Base-by-base conservation (phyloP, 495 filamentous ascomycete species). In the Penicillium dipodomyicola region DNA sequence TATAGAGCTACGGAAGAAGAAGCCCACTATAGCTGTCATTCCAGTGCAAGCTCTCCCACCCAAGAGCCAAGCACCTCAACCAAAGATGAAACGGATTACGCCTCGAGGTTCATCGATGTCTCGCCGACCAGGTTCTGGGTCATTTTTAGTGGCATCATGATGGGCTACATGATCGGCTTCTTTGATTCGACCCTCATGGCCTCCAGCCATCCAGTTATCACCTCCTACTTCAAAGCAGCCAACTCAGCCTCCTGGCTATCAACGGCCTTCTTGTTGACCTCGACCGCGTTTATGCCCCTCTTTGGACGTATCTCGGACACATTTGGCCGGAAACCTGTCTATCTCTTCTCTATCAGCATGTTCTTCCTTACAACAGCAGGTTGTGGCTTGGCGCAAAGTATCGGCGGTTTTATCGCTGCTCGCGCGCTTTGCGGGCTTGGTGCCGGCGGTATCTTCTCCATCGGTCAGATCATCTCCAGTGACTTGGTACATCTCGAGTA, bases 171-270 rank as follows among this genome's bases (percentile, higher is more conserved):
- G 62, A 77, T 84, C 52, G 80, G 79, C 1, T 81, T 77, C 60
- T 92, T 92, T 65, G 89, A 93, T 72, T 78, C 80, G 27, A 91
- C 88, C 7, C 79, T 92, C 61, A 91, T 93, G 87, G 87, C 88
- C 0, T 90, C 87, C 2, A 87, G 81, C 43, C 89, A 93, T 68
- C 89, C 89, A 9, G 87, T 90, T 32, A 91, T 93, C 50, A 92
- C 89, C 0, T 89, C 87, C 1, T 82, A 90, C 63, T 92, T 93
- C 67, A 75, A 85, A 49, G 80, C 85, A 48, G 86, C 87, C 14
- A 91, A 92, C 63, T 77, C 80, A 17, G 88, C 88, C 7, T 91
- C 88, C 10, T 93, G 89, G 89, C 76, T 93, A 4, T 90, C 88
- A 20, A 91, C 88, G 0, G 83, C 88, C 0, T 93, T 92, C 52